These are phyloP conservation scores for Mycogone perniciosa DNA, from an alignment of 2,329 filamentous ascomycete genomes.

Conservation along the genomic window DNA sequence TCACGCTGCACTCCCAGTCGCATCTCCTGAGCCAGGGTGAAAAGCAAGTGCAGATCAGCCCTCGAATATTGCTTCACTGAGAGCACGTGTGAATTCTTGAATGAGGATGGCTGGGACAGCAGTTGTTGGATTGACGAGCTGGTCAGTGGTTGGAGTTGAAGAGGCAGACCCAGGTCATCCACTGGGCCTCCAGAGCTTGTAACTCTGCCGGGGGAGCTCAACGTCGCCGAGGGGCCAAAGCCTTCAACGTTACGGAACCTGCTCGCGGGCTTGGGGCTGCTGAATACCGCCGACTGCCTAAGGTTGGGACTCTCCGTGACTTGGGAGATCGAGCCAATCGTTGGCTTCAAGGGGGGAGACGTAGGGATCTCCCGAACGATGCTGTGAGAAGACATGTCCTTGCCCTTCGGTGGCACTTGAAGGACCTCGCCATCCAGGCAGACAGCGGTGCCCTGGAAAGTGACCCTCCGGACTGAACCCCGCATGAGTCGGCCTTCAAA, in stretches of 20 bases:
- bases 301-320: constrained; percentile 31
- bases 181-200: constrained; percentile 23
- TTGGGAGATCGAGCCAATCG: constrained; percentile 31
- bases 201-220: constrained; percentile 19
- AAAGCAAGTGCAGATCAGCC: constrained; percentile 83
- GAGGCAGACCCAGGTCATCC: constrained; percentile 42
- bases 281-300: constrained; percentile 22
- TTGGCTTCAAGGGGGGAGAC: constrained; percentile 54
- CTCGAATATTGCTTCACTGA: constrained; percentile 88
- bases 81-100: constrained; percentile 84
- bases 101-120: constrained; percentile 67
- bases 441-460: constrained; percentile 66
- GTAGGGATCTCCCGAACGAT: constrained; percentile 37
- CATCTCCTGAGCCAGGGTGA: constrained; percentile 98
- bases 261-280: constrained; percentile 24
- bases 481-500: constrained; percentile 63
- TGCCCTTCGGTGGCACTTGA: constrained; percentile 52
- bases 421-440: constrained; percentile 64
- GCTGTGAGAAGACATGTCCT: constrained; percentile 68
- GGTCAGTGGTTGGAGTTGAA: constrained; percentile 45
- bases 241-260: constrained; percentile 26
- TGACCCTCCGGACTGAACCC: constrained; percentile 67
- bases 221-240: constrained; percentile 12
- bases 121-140: constrained; percentile 63
- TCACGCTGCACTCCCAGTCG: constrained; percentile 88